Conservation (phyloP, 345 rosid species). For the Gossypium longicalyx region DNA sequence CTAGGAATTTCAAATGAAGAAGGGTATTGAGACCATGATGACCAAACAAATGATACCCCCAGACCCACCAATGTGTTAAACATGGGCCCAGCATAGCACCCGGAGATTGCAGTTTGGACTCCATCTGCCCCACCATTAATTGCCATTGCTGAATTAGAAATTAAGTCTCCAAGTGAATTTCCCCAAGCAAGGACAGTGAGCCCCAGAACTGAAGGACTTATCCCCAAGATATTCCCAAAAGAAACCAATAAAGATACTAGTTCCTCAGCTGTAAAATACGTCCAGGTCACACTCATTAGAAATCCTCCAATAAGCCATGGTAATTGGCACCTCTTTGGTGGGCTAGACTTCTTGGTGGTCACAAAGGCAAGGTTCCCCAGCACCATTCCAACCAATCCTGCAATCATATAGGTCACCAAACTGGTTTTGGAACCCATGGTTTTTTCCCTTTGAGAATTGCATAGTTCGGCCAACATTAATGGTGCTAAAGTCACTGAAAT, state of each 20-base stretch:
- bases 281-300: slow-evolving; percentile 84
- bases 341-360: slow-evolving; percentile 50
- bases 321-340: slow-evolving; percentile 56
- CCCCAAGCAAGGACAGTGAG: slow-evolving; percentile 96
- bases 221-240: slow-evolving; percentile 56
- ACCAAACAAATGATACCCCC: slow-evolving; percentile 58
- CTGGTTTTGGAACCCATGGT: slow-evolving; percentile 31
- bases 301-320: slow-evolving; percentile 86
- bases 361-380: slow-evolving; percentile 56
- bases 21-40: slow-evolving; percentile 67
- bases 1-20: slow-evolving; percentile 44
- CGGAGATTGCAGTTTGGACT: slow-evolving; percentile 79
- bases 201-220: slow-evolving; percentile 77
- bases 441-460: slow-evolving; percentile 37
- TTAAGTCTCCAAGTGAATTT: slow-evolving; percentile 83
- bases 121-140: slow-evolving; percentile 71
- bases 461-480: slow-evolving; percentile 51
- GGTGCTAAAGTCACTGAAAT: slow-evolving; percentile 67
- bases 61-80: slow-evolving; percentile 77
- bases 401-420: slow-evolving; percentile 41
- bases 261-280: slow-evolving; percentile 79
- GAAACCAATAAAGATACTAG: slow-evolving; percentile 70
- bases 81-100: slow-evolving; percentile 93
- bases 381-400: slow-evolving; percentile 47
- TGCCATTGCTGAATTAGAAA: slow-evolving; percentile 77